Conservation (phyloP, 495 filamentous ascomycete genomes). For the Aspergillus panamensis region DNA sequence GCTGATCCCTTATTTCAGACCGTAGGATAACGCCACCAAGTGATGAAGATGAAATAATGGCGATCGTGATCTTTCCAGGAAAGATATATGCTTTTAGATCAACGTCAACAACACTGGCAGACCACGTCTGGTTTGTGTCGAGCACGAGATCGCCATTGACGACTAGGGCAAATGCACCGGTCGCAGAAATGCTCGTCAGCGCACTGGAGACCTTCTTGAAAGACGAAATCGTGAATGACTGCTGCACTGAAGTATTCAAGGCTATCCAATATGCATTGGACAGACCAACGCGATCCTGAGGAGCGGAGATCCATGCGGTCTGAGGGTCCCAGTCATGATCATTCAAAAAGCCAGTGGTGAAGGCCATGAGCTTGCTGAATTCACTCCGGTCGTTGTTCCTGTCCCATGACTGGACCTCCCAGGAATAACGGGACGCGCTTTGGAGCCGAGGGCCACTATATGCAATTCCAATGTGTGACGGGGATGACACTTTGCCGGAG, state of each 20-base stretch:
- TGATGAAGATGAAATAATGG: not conserved
- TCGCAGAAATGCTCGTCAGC: not conserved
- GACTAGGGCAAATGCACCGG: not conserved
- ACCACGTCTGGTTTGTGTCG: not conserved
- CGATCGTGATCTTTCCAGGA: not conserved
- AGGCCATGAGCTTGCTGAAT: not conserved
- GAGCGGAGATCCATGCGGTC: not conserved
- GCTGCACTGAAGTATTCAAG: not conserved
- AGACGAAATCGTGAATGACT: not conserved
- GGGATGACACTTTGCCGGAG: too few relatives aligned
- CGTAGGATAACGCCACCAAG: not conserved
- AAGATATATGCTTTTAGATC: not conserved
- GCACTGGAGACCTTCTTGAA: not conserved
- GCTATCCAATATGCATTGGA: not conserved
- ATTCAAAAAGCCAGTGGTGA: not conserved
- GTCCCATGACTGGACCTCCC: too few relatives aligned
- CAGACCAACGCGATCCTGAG: not conserved
- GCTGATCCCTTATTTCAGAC: not conserved
- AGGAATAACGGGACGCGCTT: too few relatives aligned
- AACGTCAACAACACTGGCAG: not conserved
- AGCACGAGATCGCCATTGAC: not conserved
- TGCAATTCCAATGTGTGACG: too few relatives aligned
- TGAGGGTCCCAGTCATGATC: not conserved
- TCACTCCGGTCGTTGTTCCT: too few relatives aligned
- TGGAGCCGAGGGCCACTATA: too few relatives aligned